Evolutionary conservation across 495 filamentous ascomycete genomes (phyloP).

Genomic region (Hypoxylon cercidicola): DNA sequence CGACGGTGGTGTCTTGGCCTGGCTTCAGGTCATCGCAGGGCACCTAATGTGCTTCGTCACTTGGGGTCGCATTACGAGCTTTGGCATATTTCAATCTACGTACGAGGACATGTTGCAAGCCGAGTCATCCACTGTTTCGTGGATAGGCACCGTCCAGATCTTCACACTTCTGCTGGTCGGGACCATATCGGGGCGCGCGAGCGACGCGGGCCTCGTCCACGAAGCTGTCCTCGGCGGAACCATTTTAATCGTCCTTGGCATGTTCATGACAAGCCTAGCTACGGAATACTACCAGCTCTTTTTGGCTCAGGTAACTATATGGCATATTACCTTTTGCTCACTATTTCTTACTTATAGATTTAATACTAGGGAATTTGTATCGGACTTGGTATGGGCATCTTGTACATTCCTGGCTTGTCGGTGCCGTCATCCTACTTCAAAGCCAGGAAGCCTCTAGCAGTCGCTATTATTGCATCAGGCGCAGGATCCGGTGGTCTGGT

Average conservation of each 20-base stretch:
- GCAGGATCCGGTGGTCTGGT: constrained; percentile 70
- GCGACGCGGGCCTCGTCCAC: constrained; percentile 70
- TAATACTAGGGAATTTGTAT: constrained; percentile 68
- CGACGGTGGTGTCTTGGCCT: constrained; percentile 12
- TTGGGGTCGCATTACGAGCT: constrained; percentile 59
- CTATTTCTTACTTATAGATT: no score
- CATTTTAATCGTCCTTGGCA: constrained; percentile 71
- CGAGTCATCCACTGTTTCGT: constrained; percentile 48
- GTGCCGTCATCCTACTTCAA: constrained; percentile 80
- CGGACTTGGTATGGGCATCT: constrained; percentile 77
- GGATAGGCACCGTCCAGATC: constrained; percentile 55
- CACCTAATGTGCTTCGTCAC: constrained; percentile 16
- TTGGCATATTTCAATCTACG: constrained; percentile 63
- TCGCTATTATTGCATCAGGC: constrained; percentile 69
- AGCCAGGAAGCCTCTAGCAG: constrained; percentile 71
- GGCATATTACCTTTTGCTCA: no score
- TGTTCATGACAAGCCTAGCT: constrained; percentile 71
- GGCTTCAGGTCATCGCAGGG: constrained; percentile 20
- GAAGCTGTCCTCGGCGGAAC: constrained; percentile 65
- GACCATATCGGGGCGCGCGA: constrained; percentile 52
- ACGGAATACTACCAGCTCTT: constrained; percentile 81
- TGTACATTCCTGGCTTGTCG: constrained; percentile 75
- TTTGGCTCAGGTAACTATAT: constrained; percentile 66
- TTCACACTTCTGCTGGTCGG: constrained; percentile 51
- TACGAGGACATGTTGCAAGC: constrained; percentile 53